These are phyloP conservation scores for Pythium monospermum DNA, from an alignment of 352 stramenopile species.

Conservation along the genomic window DNA sequence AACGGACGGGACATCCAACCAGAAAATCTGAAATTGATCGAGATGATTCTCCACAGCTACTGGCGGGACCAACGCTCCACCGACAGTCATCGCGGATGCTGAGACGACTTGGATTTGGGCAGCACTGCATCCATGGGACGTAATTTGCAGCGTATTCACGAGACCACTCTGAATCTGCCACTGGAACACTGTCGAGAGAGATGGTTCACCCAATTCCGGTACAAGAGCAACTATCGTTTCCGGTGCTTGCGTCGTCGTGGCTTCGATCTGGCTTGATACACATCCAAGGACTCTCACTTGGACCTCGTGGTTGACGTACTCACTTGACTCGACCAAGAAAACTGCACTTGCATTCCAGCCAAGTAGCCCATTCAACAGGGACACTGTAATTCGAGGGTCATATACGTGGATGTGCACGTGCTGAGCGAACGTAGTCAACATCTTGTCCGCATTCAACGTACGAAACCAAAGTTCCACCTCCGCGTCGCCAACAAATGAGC, in stretches of 20 bases:
- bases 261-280: too few species aligned
- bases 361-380: slow-evolving; percentile 11
- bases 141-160: neutral
- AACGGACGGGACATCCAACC: neutral
- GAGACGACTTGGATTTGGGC: slow-evolving; percentile 2
- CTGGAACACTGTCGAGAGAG: neutral
- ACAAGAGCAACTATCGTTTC: too few species aligned
- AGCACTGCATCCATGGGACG: neutral
- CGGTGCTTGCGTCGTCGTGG: neutral
- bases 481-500: neutral
- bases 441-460: neutral
- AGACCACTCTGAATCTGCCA: too few species aligned
- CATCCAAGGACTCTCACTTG: too few species aligned
- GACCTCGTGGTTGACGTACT: neutral
- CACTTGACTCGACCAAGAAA: neutral
- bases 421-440: slow-evolving; percentile 1
- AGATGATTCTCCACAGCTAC: neutral
- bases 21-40: slow-evolving; percentile 6
- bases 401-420: slow-evolving; percentile 1
- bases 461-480: slow-evolving; percentile 8
- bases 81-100: neutral
- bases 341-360: neutral
- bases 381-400: slow-evolving; percentile 1
- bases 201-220: too few species aligned
- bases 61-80: neutral